Conservation (phyloP, 805 yeast genomes). For the Kluyveromyces aestuarii region DNA sequence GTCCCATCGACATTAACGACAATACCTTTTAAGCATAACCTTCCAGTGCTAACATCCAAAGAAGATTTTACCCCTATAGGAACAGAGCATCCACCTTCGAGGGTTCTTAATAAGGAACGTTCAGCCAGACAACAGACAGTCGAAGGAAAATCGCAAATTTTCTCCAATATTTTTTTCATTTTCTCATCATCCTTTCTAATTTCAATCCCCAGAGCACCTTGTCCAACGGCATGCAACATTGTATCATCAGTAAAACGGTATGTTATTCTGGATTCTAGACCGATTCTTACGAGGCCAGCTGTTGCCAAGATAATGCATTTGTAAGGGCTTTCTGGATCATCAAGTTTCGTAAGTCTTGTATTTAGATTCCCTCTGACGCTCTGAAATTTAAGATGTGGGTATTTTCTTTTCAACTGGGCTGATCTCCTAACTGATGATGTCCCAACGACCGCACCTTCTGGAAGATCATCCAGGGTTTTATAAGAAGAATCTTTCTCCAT, state of each 20-base stretch:
- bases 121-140: slow-evolving; percentile 80
- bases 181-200: slow-evolving; percentile 60
- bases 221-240: slow-evolving; percentile 97
- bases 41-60: slow-evolving; percentile 38
- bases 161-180: slow-evolving; percentile 48
- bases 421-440: slow-evolving; percentile 92
- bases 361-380: slow-evolving; percentile 79
- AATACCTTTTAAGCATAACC: slow-evolving; percentile 51
- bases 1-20: slow-evolving; percentile 83
- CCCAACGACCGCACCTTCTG: slow-evolving; percentile 81
- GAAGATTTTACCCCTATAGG: slow-evolving; percentile 85
- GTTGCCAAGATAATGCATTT: slow-evolving; percentile 81
- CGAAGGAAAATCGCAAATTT: slow-evolving; percentile 57
- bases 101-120: slow-evolving; percentile 71
- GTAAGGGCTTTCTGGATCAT: slow-evolving; percentile 54
- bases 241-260: slow-evolving; percentile 59
- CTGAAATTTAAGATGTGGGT: slow-evolving; percentile 70
- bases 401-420: slow-evolving; percentile 74
- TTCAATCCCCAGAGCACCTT: slow-evolving; percentile 94
- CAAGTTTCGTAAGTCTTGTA: slow-evolving; percentile 76
- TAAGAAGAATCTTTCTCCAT: slow-evolving; percentile 61
- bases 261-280: slow-evolving; percentile 68
- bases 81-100: slow-evolving; percentile 97
- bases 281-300: slow-evolving; percentile 78
- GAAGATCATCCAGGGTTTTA: slow-evolving; percentile 61